Percentiles rank a stretch among this genome's conserved stretches.
These are phyloP conservation scores for Theobroma cacao DNA, from an alignment of 345 rosid genomes.

Conservation along the genomic window DNA sequence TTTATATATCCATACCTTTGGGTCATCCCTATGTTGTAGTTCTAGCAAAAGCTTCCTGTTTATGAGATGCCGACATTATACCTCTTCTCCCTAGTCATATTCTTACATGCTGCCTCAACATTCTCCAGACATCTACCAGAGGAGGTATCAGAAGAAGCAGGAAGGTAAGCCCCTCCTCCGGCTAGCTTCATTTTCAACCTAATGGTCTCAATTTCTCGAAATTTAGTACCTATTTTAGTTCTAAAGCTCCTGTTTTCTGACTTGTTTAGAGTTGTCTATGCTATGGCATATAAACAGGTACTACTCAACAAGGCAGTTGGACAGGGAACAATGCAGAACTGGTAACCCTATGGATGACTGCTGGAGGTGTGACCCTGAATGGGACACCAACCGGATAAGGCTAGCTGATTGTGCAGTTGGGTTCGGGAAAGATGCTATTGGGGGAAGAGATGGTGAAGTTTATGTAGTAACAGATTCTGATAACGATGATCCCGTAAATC, in stretches of 20 bases:
- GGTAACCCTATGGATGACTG: conserved; percentile 70
- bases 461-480: conserved; percentile 40
- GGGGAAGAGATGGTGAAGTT: conserved; percentile 55
- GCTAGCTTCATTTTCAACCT: conserved; percentile 9
- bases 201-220: not conserved
- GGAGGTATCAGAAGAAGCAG: conserved; percentile 16
- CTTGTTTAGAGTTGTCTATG: not conserved
- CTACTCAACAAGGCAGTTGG: conserved; percentile 31
- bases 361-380: conserved; percentile 60
- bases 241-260: not conserved
- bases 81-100: conserved; percentile 13
- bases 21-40: not conserved
- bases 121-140: conserved; percentile 6
- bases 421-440: conserved; percentile 59
- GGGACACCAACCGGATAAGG: conserved; percentile 52
- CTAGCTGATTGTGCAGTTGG: conserved; percentile 66
- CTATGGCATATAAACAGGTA: conserved; percentile 22
- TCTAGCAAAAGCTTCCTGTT: not conserved
- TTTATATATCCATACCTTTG: not conserved
- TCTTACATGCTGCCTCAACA: conserved; percentile 12
- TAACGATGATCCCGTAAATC: conserved; percentile 36
- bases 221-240: not conserved
- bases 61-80: conserved; percentile 24
- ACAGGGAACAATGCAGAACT: conserved; percentile 25
- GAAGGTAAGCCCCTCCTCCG: conserved; percentile 21